A percentile compares a stretch with the other conserved stretches of the same genome.
phyloP scores from a whole-genome alignment of 2,329 filamentous ascomycete species.

The Escovopsis sp. region DNA sequence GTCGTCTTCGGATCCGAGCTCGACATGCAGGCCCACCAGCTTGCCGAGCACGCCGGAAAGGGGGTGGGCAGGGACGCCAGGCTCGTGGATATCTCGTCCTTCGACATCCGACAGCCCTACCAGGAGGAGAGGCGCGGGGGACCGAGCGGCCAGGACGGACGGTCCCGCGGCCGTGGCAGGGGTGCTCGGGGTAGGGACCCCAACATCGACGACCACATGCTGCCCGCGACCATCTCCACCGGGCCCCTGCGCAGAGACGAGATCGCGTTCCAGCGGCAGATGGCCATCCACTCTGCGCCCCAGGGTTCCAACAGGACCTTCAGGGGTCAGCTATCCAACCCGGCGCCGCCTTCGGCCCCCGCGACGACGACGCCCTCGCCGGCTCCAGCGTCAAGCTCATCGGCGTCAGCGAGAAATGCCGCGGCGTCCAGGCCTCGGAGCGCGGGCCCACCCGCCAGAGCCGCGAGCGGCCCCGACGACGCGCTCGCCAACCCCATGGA shows the following conservation, averaged over 20 bases:
- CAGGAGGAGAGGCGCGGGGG: slow-evolving; percentile 37
- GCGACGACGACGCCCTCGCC: slow-evolving; percentile 11
- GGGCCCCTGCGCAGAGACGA: slow-evolving; percentile 76
- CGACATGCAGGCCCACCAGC: slow-evolving; percentile 85
- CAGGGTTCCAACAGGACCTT: slow-evolving; percentile 68
- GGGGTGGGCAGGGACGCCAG: slow-evolving; percentile 71
- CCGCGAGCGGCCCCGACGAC: slow-evolving; percentile 10
- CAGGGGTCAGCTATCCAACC: slow-evolving; percentile 59
- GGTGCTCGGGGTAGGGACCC: slow-evolving; percentile 61
- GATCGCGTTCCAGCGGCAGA: slow-evolving; percentile 77
- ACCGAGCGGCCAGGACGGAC: slow-evolving; percentile 22
- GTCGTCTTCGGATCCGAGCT: slow-evolving; percentile 92
- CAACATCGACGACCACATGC: slow-evolving; percentile 60
- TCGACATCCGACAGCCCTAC: slow-evolving; percentile 66
- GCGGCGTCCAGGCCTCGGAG: slow-evolving; percentile 6
- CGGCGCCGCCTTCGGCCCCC: slow-evolving; percentile 10
- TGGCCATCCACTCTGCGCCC: slow-evolving; percentile 81
- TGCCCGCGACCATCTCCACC: slow-evolving; percentile 48
- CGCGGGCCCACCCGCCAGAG: slow-evolving; percentile 8
- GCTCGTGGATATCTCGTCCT: slow-evolving; percentile 72
- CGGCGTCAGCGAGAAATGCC: background rate
- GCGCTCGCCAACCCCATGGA: slow-evolving; percentile 26
- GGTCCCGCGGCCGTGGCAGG: slow-evolving; percentile 21
- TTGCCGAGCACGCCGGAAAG: slow-evolving; percentile 76
- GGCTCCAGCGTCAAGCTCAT: slow-evolving; percentile 5